phyloP scores from a whole-genome alignment of 495 filamentous ascomycete species.

The Chaetomium tenue region DNA sequence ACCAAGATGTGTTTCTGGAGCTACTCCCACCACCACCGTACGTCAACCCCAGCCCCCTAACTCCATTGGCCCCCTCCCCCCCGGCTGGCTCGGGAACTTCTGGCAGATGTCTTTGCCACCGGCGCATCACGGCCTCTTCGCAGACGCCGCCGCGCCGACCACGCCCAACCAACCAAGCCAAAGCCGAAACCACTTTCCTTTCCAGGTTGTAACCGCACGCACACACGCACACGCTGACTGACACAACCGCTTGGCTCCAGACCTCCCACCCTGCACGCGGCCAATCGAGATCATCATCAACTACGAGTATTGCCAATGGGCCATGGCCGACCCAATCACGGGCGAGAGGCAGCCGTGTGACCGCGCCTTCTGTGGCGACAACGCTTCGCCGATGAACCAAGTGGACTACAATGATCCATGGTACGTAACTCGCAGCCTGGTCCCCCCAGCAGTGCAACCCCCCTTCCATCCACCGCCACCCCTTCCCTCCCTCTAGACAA shows the following conservation, averaged over 20 bases:
- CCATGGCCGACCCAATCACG: slow-evolving; percentile 26
- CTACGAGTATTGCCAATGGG: slow-evolving; percentile 42
- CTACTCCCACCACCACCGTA: slow-evolving; percentile 19
- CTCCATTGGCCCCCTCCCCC: not conserved
- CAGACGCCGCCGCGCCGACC: not conserved
- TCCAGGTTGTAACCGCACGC: too few relatives aligned
- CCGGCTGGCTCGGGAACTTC: not conserved
- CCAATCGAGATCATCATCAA: slow-evolving; percentile 42
- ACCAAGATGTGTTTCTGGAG: slow-evolving; percentile 7
- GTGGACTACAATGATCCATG: slow-evolving; percentile 40
- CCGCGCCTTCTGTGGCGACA: slow-evolving; percentile 29
- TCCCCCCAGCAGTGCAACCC: not conserved
- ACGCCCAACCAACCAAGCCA: too few relatives aligned
- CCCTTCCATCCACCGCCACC: not conserved
- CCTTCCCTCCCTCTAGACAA: not conserved
- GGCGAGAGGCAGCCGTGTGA: slow-evolving; percentile 26
- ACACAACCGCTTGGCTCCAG: slow-evolving; percentile 32
- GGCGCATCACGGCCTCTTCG: not conserved
- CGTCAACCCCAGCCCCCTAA: not conserved
- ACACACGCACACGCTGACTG: too few relatives aligned
- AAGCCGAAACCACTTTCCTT: too few relatives aligned
- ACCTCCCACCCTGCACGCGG: slow-evolving; percentile 39
- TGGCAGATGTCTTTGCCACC: not conserved
- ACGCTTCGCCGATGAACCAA: slow-evolving; percentile 20
- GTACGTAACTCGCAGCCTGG: not conserved